Conservation (phyloP, 352 stramenopile species). For the Pythium insidiosum region DNA sequence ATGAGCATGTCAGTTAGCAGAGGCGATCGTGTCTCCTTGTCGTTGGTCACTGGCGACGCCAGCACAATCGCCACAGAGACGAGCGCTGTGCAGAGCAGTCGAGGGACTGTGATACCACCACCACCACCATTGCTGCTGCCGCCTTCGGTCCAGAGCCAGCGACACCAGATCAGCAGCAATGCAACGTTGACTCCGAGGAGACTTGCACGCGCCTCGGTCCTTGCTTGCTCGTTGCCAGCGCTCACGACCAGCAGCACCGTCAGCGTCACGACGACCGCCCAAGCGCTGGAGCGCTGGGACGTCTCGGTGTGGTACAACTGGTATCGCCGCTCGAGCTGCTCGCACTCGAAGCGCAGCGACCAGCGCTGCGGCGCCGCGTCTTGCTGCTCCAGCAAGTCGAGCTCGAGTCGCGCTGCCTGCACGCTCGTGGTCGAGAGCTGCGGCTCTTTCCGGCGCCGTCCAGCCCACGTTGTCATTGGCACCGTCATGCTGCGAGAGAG, state of each 20-base stretch:
- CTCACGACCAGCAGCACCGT: slow-evolving; percentile 29
- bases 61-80: no score
- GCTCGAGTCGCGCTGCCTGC: slow-evolving; percentile 31
- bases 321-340: slow-evolving; percentile 40
- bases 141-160: no score
- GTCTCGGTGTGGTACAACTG: slow-evolving; percentile 53
- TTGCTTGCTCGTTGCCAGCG: no score
- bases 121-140: no score
- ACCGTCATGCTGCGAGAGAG: background rate
- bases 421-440: slow-evolving; percentile 39
- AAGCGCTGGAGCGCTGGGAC: slow-evolving; percentile 24
- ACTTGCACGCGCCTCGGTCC: no score
- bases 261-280: slow-evolving; percentile 25
- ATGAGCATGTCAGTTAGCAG: slow-evolving; percentile 41
- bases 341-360: slow-evolving; percentile 39
- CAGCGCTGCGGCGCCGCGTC: slow-evolving; percentile 28
- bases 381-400: slow-evolving; percentile 39
- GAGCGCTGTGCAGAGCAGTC: no score
- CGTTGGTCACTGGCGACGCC: slow-evolving; percentile 13
- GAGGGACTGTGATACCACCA: no score
- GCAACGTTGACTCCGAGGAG: no score
- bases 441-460: slow-evolving; percentile 20
- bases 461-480: background rate
- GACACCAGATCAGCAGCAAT: no score
- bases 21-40: slow-evolving; percentile 12